phyloP scores from a whole-genome alignment of 1,284 basidiomycete species.

The Butyriboletus regius region DNA sequence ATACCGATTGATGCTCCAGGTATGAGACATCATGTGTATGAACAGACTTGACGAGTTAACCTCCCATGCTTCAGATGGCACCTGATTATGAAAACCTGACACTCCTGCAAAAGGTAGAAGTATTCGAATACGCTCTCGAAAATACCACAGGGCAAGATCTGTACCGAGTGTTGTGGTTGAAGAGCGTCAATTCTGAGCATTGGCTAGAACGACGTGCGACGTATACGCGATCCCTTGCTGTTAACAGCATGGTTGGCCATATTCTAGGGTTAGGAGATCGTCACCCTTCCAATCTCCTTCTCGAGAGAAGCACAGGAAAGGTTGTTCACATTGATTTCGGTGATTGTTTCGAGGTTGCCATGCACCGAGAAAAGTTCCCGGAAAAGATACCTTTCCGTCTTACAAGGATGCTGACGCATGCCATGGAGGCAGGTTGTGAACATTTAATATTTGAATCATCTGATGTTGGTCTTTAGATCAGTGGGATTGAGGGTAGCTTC shows the following conservation, averaged over 20 bases:
- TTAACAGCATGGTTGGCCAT: slow-evolving; percentile 95
- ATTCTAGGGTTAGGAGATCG: slow-evolving; percentile 97
- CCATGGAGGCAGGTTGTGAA: slow-evolving; percentile 78
- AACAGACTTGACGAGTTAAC: slow-evolving; percentile 3
- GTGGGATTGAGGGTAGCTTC: slow-evolving; percentile 96
- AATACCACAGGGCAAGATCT: slow-evolving; percentile 98
- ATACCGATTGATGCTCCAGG: slow-evolving; percentile 95
- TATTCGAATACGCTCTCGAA: slow-evolving; percentile 97
- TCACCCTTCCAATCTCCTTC: slow-evolving; percentile 91
- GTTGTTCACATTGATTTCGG: slow-evolving; percentile 97
- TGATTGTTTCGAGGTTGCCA: slow-evolving; percentile 89
- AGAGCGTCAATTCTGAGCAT: slow-evolving; percentile 89
- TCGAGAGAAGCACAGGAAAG: slow-evolving; percentile 89
- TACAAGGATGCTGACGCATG: slow-evolving; percentile 96
- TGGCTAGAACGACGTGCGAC: slow-evolving; percentile 97
- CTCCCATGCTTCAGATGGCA: slow-evolving; percentile 68
- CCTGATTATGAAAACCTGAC: slow-evolving; percentile 96
- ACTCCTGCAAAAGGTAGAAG: slow-evolving; percentile 95
- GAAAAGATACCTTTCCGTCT: slow-evolving; percentile 98
- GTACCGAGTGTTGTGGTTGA: slow-evolving; percentile 97
- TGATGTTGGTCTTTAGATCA: slow-evolving; percentile 51
- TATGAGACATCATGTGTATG: slow-evolving; percentile 29
- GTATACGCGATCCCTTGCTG: slow-evolving; percentile 90
- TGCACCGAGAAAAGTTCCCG: slow-evolving; percentile 96
- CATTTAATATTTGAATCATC: neutral